Evolutionary conservation across 2,329 filamentous ascomycete genomes (phyloP), one percentile per base, ranked within the genome.

Genomic region (Balansia obtecta): DNA sequence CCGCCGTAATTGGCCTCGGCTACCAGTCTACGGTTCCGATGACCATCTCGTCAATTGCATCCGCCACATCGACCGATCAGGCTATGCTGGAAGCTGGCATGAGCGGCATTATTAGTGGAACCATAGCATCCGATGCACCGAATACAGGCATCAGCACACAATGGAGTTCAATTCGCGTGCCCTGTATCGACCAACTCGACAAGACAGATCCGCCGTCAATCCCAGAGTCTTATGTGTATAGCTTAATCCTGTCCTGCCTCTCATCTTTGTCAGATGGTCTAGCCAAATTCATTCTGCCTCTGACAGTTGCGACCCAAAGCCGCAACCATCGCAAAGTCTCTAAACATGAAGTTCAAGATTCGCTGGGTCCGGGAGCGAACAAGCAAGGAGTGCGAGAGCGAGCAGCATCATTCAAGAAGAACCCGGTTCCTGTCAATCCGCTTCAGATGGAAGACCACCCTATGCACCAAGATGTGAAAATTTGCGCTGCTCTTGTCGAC

Each of bases 191-290:
- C 59, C 88, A 95, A 56, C 78, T 97, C 18, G 93, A 98, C 68
- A 98, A 97, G 65, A 79, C 82, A 0, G 90, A 95, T 45, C 78
- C 91, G 0, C 89, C 91, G 4, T 59, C 72, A 0, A 79, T 95
- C 20, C 93, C 93, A 0, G 91, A 96, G 54, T 95, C 93, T 0
- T 98, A 98, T 60, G 77, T 95, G 8, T 97, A 96, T 67, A 88
- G 86, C 54, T 73, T 98, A 45, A 86, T 91, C 1, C 70, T 98
- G 41, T 85, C 87, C 2, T 97, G 91, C 61, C 85, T 98, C 53
- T 91, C 86, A 43, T 88, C 83, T 1, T 78, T 98, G 46, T 95
- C 91, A 0, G 93, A 98, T 61, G 89, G 88, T 2, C 73, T 98
- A 16, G 93, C 91, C 32, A 95, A 91, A 63, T 95, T 95, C 57